Evolutionary conservation across 192 early-diverging fungal genomes (phyloP), one percentile per base, ranked within the genome.

Genomic region (Podila clonocystis): DNA sequence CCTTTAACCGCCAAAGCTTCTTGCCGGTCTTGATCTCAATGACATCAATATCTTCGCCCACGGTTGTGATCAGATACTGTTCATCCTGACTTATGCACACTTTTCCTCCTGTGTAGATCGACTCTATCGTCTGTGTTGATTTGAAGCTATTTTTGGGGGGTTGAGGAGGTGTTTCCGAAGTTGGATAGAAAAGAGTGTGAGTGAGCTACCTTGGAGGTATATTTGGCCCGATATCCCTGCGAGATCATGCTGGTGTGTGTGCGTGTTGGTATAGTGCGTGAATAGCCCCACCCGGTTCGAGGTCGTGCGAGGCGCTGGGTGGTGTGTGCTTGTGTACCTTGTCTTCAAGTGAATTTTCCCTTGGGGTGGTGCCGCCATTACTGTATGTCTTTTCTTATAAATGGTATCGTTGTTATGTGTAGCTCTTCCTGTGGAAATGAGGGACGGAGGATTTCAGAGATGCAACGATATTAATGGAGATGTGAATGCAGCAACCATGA

Each of bases 81-180:
- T 91, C 93, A 69, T 95, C 92, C 29, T 84, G 58, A 57, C 91
- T 86, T 41, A 93, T 80, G 60, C 73, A 90, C 41, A 92, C 93
- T 69, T 95, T 91, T 26, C 97, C 97, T 68, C 97, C 97, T 20
- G 95, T 96, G 75, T 95, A 98, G 45, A 97, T 90, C 17, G 95
- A 93, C 82, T 96, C 94, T 75, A 97, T 94, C 17, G 92, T 92
- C 82, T 87, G 88, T 60, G 89, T 85, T 49, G 88, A 87, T 59
- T 92, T 91, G 88, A 92, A 94, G 82, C 94, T 95, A 64, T 11
- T 6, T 69, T 69, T 41, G 22, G 34, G 8, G 34, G 34, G 34
- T 0, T 4, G 31, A 31, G 34, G 34, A 8, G 34, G 7, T 4
- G 34, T 4, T 36, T 17, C 13, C 41, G 15, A 45, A 45, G 41